Evolutionary conservation across 202 grass and related monocot genomes (phyloP).

Genomic region (Zizania palustris): DNA sequence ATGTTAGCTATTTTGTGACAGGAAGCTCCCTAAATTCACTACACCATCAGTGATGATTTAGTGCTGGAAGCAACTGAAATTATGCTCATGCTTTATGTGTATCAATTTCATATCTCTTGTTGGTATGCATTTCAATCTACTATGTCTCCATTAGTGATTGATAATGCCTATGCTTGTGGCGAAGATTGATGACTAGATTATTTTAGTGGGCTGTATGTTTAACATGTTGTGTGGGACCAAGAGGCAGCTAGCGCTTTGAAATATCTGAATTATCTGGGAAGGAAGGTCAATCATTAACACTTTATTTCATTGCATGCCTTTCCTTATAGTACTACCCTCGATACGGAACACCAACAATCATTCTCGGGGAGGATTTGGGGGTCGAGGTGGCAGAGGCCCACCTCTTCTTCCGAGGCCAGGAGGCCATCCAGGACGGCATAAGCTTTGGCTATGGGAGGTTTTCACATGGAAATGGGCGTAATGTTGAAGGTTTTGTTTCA

Average conservation of each 20-base stretch:
- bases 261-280: constrained; percentile 27
- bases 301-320: constrained; percentile 19
- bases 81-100: constrained; percentile 9
- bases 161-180: background rate
- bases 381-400: constrained; percentile 72
- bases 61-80: background rate
- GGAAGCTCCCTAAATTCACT: constrained; percentile 10
- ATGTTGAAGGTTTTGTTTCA: constrained; percentile 91
- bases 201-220: constrained; percentile 36
- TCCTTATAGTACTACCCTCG: constrained; percentile 69
- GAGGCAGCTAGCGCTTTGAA: constrained; percentile 22
- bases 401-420: constrained; percentile 90
- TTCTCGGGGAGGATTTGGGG: constrained; percentile 69
- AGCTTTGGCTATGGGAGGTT: constrained; percentile 70
- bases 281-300: constrained; percentile 2
- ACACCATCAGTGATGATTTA: background rate
- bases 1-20: background rate
- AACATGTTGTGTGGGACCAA: constrained; percentile 20
- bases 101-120: background rate
- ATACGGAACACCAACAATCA: constrained; percentile 70
- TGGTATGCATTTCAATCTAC: background rate
- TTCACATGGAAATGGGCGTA: constrained; percentile 74
- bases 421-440: constrained; percentile 68
- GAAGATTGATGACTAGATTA: constrained; percentile 18
- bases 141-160: constrained; percentile 2